These are phyloP conservation scores for Paramecium octaurelia DNA, from an alignment of 73 alveolate genomes.

Conservation along the genomic window DNA sequence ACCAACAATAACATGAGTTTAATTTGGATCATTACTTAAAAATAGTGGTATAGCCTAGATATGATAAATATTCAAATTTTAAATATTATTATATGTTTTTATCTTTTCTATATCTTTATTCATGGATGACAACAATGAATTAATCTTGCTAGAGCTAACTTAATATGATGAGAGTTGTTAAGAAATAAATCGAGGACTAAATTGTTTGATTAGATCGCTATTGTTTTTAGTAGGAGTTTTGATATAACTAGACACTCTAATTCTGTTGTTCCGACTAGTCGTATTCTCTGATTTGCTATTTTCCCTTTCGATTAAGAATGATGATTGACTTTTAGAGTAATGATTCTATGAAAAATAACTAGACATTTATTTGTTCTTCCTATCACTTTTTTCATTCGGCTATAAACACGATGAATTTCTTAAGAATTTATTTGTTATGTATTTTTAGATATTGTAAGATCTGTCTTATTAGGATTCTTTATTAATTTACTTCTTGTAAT, in stretches of 20 bases:
- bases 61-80: conserved; percentile 9
- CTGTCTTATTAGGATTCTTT: neutral
- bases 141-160: conserved; percentile 26
- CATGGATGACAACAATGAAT: conserved; percentile 10
- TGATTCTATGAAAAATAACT: conserved; percentile 3
- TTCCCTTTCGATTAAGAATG: conserved; percentile 25
- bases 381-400: conserved; percentile 21
- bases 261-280: conserved; percentile 23
- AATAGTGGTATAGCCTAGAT: neutral
- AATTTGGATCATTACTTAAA: conserved; percentile 19
- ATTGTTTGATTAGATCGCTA: conserved; percentile 14
- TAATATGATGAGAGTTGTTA: neutral
- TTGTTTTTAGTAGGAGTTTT: conserved; percentile 43
- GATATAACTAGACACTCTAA: conserved; percentile 34
- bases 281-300: conserved; percentile 52
- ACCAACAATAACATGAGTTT: conserved; percentile 21
- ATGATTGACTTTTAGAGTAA: conserved; percentile 27
- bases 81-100: neutral
- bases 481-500: neutral
- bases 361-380: neutral
- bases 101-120: conserved; percentile 12
- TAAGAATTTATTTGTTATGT: neutral
- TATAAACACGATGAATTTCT: neutral
- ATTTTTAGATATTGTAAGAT: conserved; percentile 17
- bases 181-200: conserved; percentile 38